These are phyloP conservation scores for Calonectria ilicicola DNA, from an alignment of 2,329 filamentous ascomycete genomes.

Conservation along the genomic window DNA sequence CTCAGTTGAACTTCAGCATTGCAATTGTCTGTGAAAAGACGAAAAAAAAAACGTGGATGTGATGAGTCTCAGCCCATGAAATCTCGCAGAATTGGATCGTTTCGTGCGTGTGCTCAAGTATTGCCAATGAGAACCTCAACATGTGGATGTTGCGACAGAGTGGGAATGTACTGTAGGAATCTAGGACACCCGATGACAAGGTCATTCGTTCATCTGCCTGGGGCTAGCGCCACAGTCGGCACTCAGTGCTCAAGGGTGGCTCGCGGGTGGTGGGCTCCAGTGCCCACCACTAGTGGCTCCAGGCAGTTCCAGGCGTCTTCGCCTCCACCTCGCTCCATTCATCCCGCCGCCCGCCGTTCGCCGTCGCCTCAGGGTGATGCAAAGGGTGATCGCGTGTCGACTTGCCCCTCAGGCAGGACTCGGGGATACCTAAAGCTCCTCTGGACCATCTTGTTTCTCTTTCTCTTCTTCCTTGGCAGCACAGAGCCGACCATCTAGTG, in stretches of 20 bases:
- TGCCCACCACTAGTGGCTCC: neutral
- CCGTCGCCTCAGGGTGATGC: slow-evolving; percentile 22
- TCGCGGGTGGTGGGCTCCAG: neutral
- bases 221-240: slow-evolving; percentile 1
- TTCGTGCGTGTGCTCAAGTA: neutral
- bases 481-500: neutral
- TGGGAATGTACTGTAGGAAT: neutral
- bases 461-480: neutral
- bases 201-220: neutral
- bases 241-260: neutral
- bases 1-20: neutral
- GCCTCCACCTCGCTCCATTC: slow-evolving; percentile 11
- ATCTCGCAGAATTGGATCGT: neutral
- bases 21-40: neutral
- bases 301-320: slow-evolving; percentile 1
- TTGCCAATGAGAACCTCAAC: neutral
- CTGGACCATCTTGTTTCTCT: neutral
- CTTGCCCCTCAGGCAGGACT: slow-evolving; percentile 26
- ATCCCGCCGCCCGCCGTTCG: slow-evolving; percentile 14
- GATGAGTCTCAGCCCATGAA: neutral
- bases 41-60: neutral
- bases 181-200: too few species aligned
- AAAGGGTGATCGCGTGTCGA: slow-evolving; percentile 30
- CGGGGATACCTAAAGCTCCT: neutral
- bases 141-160: neutral